phyloP scores from a whole-genome alignment of 116 monocot genomes.

The Trichopus zeylanicus region DNA sequence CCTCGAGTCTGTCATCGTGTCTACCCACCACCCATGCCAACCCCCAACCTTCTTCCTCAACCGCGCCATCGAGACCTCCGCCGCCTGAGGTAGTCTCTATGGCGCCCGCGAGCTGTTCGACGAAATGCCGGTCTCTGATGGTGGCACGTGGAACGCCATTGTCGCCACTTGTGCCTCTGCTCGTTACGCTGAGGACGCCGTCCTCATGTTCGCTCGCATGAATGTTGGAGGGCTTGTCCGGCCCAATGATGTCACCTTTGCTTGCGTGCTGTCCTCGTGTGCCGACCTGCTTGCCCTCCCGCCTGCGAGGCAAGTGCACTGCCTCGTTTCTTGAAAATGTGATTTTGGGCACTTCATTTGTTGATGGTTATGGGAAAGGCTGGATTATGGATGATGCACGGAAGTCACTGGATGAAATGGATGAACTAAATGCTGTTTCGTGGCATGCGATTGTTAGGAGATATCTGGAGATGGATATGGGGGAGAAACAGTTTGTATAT shows the following conservation, averaged over 20 bases:
- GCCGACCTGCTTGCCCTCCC: constrained; percentile 25
- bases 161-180: constrained; percentile 34
- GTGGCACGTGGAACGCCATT: constrained; percentile 78
- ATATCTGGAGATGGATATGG: constrained; percentile 49
- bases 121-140: constrained; percentile 53
- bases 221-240: constrained; percentile 12
- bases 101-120: constrained; percentile 73
- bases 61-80: constrained; percentile 58
- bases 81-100: constrained; percentile 21
- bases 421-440: constrained; percentile 38
- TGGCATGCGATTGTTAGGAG: constrained; percentile 88
- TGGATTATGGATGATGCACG: constrained; percentile 31
- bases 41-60: constrained; percentile 66
- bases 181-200: constrained; percentile 20
- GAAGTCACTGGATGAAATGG: constrained; percentile 55
- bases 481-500: constrained; percentile 37
- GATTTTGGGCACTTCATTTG: constrained; percentile 54
- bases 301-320: constrained; percentile 52
- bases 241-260: constrained; percentile 57
- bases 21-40: constrained; percentile 20
- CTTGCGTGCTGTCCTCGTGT: constrained; percentile 56
- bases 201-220: constrained; percentile 44
- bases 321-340: constrained; percentile 41
- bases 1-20: constrained; percentile 40
- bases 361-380: constrained; percentile 81